A percentile compares a stretch with the other conserved stretches of the same genome.
Evolutionary conservation across 169 alveolate species (phyloP).

Genomic region (Neospora caninum): DNA sequence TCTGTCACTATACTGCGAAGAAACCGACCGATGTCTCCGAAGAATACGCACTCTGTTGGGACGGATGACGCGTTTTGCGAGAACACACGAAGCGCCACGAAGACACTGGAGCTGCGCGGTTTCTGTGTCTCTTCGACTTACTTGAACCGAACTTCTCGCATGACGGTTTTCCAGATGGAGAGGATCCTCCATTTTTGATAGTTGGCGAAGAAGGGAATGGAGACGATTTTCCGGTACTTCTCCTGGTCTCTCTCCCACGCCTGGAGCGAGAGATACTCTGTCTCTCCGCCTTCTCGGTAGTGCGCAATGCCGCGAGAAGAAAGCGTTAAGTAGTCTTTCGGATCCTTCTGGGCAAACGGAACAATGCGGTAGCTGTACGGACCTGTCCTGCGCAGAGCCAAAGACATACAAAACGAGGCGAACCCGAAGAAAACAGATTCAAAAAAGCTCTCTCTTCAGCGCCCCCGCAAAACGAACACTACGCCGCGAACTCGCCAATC

Average conservation of each 20-base stretch:
- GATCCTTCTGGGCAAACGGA: slow-evolving; percentile 70
- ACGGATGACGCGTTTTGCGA: no score
- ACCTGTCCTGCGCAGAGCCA: not conserved
- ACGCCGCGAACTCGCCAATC: no score
- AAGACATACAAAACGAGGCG: not conserved
- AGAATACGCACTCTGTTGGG: no score
- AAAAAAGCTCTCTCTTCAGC: no score
- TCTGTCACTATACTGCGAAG: no score
- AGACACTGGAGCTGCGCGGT: no score
- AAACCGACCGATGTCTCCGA: no score
- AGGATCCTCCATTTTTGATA: slow-evolving; percentile 86
- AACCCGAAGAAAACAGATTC: not conserved
- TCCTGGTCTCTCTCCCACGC: slow-evolving; percentile 89
- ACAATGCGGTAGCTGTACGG: slow-evolving; percentile 72
- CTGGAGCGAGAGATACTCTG: slow-evolving; percentile 75
- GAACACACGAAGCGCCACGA: no score
- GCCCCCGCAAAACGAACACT: no score
- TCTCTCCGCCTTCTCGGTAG: slow-evolving; percentile 31
- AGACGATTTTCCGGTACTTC: slow-evolving; percentile 74
- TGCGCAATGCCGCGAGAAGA: slow-evolving; percentile 72
- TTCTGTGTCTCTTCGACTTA: not conserved
- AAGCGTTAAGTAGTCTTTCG: slow-evolving; percentile 73
- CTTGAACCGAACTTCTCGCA: slow-evolving; percentile 57
- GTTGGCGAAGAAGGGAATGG: slow-evolving; percentile 79
- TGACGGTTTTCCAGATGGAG: slow-evolving; percentile 86